Conservation (phyloP, 306 rosid genomes). For the Urtica urens region DNA sequence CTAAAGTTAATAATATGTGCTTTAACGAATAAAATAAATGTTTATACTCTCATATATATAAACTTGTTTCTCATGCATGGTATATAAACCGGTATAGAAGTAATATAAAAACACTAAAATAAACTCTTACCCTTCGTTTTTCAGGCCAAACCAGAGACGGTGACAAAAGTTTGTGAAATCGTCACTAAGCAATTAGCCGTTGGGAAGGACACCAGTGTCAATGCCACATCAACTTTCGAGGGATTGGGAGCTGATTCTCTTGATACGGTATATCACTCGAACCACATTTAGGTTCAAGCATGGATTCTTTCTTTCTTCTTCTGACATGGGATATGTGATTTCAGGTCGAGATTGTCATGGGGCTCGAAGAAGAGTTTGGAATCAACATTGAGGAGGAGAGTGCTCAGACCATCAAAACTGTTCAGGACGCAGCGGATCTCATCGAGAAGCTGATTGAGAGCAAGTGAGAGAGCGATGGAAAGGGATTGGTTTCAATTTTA, state of each 20-base stretch:
- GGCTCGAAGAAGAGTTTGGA: slow-evolving; percentile 77
- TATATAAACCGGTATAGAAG: no score
- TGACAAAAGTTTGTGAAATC: slow-evolving; percentile 49
- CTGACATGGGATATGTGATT: not conserved
- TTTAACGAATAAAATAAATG: no score
- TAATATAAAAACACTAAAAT: no score
- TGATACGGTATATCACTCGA: slow-evolving; percentile 43
- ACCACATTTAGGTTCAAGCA: not conserved
- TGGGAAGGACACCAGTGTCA: slow-evolving; percentile 37
- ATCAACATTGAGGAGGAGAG: slow-evolving; percentile 62
- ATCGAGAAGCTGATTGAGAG: slow-evolving; percentile 48
- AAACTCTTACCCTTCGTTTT: no score
- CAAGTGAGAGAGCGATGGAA: no score
- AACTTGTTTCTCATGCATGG: no score
- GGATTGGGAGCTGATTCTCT: slow-evolving; percentile 87
- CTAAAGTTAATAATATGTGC: no score
- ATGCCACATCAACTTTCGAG: slow-evolving; percentile 44
- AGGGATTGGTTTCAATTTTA: no score
- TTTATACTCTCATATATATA: no score
- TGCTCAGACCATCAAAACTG: slow-evolving; percentile 65
- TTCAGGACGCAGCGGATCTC: slow-evolving; percentile 76
- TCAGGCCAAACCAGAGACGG: slow-evolving; percentile 66
- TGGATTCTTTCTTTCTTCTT: not conserved
- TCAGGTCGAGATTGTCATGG: slow-evolving; percentile 85
- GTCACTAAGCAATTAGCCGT: slow-evolving; percentile 68